Percentiles rank a stretch among this genome's conserved stretches.
Evolutionary conservation across 441 rosid species (phyloP).

Genomic region (Bruguiera hainesii): DNA sequence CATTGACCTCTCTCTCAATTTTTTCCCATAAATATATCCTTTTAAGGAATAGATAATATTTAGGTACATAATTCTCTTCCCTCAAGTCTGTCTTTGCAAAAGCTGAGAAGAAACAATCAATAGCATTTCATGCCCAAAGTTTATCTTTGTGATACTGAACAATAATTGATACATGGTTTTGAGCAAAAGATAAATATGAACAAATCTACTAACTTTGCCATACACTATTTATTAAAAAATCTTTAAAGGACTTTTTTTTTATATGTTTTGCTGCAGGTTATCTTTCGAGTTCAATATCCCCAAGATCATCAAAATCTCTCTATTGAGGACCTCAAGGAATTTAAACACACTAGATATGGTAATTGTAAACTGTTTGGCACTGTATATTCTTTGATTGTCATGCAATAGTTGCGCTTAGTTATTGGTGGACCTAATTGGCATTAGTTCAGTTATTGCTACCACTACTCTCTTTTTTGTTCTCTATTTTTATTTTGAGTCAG

Average conservation of each 20-base stretch:
- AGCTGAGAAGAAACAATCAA: neutral
- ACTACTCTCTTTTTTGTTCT: neutral
- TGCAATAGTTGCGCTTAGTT: neutral
- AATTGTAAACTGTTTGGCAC: conserved; percentile 27
- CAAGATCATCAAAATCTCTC: conserved; percentile 87
- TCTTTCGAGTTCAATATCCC: conserved; percentile 92
- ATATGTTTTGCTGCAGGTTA: conserved; percentile 48
- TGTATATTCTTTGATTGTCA: conserved; percentile 6
- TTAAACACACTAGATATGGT: conserved; percentile 99
- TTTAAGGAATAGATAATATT: neutral
- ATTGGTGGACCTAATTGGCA: neutral
- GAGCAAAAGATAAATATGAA: too few relatives aligned
- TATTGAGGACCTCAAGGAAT: conserved; percentile 94
- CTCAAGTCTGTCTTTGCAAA: neutral
- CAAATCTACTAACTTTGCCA: neutral
- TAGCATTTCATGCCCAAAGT: neutral
- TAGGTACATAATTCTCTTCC: neutral
- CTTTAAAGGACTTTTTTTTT: conserved; percentile 22
- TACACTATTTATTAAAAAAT: neutral
- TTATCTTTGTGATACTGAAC: neutral
- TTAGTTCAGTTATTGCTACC: too few relatives aligned
- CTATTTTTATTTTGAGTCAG: neutral
- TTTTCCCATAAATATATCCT: conserved; percentile 6
- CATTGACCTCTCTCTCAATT: neutral
- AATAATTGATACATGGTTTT: neutral